phyloP scores from a whole-genome alignment of 2,329 filamentous ascomycete species.

The Epichloe hybrida region DNA sequence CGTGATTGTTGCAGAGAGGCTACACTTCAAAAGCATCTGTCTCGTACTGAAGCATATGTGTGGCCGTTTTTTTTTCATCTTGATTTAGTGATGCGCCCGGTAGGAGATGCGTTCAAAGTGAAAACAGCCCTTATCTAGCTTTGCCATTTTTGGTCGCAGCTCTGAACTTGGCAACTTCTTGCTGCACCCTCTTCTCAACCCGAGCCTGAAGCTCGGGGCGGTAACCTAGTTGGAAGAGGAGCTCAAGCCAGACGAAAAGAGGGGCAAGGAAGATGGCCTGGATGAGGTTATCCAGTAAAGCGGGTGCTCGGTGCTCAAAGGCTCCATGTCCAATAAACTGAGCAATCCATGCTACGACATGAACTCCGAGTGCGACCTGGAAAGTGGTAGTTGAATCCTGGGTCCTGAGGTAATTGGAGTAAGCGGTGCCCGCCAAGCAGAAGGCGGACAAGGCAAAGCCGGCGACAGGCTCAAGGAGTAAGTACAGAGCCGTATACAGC shows the following conservation, averaged over 20 bases:
- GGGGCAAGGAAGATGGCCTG: conserved; percentile 89
- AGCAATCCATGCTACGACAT: conserved; percentile 66
- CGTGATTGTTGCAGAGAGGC: background rate
- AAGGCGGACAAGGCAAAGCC: conserved; percentile 65
- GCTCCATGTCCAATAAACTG: conserved; percentile 88
- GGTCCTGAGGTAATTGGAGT: conserved; percentile 59
- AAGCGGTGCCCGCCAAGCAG: conserved; percentile 61
- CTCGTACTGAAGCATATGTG: background rate
- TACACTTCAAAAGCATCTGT: background rate
- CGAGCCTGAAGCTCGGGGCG: conserved; percentile 73
- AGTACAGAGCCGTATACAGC: conserved; percentile 65
- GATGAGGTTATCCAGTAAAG: conserved; percentile 77
- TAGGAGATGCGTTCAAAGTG: background rate
- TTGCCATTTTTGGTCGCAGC: conserved; percentile 42
- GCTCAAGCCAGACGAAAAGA: conserved; percentile 93
- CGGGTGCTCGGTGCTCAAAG: conserved; percentile 79
- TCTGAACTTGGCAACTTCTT: conserved; percentile 65
- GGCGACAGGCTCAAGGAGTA: conserved; percentile 88
- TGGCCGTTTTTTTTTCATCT: background rate
- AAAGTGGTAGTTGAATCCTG: conserved; percentile 37
- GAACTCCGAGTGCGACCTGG: conserved; percentile 48
- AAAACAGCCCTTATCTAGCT: conserved; percentile 25
- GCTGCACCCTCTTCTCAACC: conserved; percentile 60
- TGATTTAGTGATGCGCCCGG: background rate
- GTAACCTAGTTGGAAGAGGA: conserved; percentile 84